These are phyloP conservation scores for Lentinula lateritia DNA, from an alignment of 768 basidiomycete species.

Conservation along the genomic window DNA sequence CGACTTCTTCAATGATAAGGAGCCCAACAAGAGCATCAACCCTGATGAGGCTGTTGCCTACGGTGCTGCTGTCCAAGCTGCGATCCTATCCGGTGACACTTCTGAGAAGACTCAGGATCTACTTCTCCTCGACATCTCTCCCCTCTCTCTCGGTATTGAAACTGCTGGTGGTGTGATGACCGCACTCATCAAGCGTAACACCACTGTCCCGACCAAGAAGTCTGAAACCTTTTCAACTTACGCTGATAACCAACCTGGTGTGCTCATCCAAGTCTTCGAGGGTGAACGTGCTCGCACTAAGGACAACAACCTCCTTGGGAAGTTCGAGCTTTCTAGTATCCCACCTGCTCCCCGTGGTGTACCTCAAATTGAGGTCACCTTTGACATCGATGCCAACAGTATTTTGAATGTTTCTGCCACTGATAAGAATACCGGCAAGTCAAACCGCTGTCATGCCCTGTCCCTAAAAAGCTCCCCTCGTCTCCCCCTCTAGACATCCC, in stretches of 20 bases:
- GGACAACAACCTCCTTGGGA: slow-evolving; percentile 87
- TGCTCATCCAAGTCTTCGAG: slow-evolving; percentile 87
- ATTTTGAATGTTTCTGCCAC: slow-evolving; percentile 78
- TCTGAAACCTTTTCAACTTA: slow-evolving; percentile 75
- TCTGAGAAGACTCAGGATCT: slow-evolving; percentile 46
- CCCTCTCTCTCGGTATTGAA: slow-evolving; percentile 55
- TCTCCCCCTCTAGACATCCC: too few relatives aligned
- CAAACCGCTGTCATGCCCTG: too few relatives aligned
- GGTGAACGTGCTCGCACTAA: slow-evolving; percentile 86
- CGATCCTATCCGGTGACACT: slow-evolving; percentile 55
- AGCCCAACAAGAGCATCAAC: slow-evolving; percentile 63
- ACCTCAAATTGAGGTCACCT: slow-evolving; percentile 88
- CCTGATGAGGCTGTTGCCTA: slow-evolving; percentile 73
- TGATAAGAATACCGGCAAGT: slow-evolving; percentile 86
- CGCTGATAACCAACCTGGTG: slow-evolving; percentile 84
- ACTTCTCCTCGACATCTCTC: slow-evolving; percentile 55
- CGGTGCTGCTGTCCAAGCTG: slow-evolving; percentile 68
- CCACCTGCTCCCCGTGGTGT: slow-evolving; percentile 85
- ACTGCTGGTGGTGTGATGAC: slow-evolving; percentile 64
- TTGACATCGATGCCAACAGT: slow-evolving; percentile 84
- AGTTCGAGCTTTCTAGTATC: slow-evolving; percentile 89
- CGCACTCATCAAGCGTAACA: slow-evolving; percentile 42
- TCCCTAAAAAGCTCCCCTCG: too few relatives aligned
- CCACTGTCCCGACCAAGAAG: slow-evolving; percentile 47
- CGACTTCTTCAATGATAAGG: slow-evolving; percentile 63